Conservation (phyloP, 2,329 filamentous ascomycete species). For the Tricladium varicosporioides region DNA sequence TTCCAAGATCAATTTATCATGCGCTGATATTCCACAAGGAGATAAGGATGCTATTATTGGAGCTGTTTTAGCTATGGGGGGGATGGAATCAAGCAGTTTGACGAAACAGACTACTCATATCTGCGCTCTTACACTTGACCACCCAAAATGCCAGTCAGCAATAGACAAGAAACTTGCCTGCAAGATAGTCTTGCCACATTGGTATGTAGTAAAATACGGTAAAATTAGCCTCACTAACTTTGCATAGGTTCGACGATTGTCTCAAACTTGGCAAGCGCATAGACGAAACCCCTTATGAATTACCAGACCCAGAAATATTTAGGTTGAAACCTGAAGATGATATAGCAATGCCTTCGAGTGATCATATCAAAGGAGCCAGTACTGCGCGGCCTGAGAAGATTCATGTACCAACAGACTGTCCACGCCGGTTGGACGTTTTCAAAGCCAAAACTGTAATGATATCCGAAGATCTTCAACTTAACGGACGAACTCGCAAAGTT, state of each 20-base stretch:
- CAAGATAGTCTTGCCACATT: conserved; percentile 90
- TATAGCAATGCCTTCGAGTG: conserved; percentile 54
- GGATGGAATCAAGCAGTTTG: conserved; percentile 70
- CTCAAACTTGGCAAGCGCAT: conserved; percentile 90
- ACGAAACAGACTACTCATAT: conserved; percentile 82
- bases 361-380: conserved; percentile 66
- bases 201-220: conserved; percentile 49
- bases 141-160: conserved; percentile 67
- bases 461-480: conserved; percentile 70
- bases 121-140: conserved; percentile 74
- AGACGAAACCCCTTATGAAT: conserved; percentile 78
- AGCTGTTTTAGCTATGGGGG: conserved; percentile 85
- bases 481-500: conserved; percentile 61
- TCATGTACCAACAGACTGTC: conserved; percentile 42
- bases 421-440: conserved; percentile 70
- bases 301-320: conserved; percentile 87
- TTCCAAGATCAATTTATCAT: conserved; percentile 77
- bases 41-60: conserved; percentile 93
- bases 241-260: conserved; percentile 86
- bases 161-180: conserved; percentile 63
- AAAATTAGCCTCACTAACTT: conserved; percentile 26
- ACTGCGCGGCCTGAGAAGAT: conserved; percentile 44
- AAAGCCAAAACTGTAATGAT: conserved; percentile 75
- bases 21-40: conserved; percentile 77
- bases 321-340: conserved; percentile 53